Conservation (phyloP, 2,329 filamentous ascomycete species). For the Pseudocercospora musae region DNA sequence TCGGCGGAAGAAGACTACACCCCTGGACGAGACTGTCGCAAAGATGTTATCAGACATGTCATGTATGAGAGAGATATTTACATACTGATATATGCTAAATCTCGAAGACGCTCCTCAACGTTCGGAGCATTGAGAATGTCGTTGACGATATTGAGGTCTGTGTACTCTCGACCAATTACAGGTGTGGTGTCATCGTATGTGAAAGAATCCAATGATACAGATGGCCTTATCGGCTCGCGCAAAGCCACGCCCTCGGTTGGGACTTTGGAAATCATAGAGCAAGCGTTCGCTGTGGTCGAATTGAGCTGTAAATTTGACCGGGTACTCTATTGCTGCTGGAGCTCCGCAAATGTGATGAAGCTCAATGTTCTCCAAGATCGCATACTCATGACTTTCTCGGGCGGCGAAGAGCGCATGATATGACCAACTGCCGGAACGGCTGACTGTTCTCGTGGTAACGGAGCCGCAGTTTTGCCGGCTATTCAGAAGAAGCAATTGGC, state of each 20-base stretch:
- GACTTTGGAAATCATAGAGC: neutral
- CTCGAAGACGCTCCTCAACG: constrained; percentile 12
- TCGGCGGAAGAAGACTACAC: constrained; percentile 65
- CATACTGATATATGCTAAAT: constrained; percentile 15
- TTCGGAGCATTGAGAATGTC: constrained; percentile 46
- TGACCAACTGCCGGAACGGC: neutral
- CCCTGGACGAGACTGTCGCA: constrained; percentile 61
- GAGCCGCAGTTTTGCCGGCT: neutral
- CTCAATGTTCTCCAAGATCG: neutral
- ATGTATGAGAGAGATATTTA: neutral
- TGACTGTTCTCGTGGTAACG: neutral
- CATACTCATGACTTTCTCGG: neutral
- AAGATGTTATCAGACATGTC: neutral
- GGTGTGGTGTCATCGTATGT: constrained; percentile 45
- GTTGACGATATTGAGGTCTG: constrained; percentile 57
- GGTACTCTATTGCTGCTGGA: neutral
- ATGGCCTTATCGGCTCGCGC: neutral
- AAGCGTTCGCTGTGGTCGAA: too few species aligned
- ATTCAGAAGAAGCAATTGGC: neutral
- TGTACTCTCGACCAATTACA: constrained; percentile 57
- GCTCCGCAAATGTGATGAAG: neutral
- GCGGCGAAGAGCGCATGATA: neutral
- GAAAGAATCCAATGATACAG: neutral
- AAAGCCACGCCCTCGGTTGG: neutral
- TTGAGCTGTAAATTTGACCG: too few species aligned